These are phyloP conservation scores for Erythrobasidium hasegawianum DNA, from an alignment of 1,284 basidiomycete genomes.

Conservation along the genomic window DNA sequence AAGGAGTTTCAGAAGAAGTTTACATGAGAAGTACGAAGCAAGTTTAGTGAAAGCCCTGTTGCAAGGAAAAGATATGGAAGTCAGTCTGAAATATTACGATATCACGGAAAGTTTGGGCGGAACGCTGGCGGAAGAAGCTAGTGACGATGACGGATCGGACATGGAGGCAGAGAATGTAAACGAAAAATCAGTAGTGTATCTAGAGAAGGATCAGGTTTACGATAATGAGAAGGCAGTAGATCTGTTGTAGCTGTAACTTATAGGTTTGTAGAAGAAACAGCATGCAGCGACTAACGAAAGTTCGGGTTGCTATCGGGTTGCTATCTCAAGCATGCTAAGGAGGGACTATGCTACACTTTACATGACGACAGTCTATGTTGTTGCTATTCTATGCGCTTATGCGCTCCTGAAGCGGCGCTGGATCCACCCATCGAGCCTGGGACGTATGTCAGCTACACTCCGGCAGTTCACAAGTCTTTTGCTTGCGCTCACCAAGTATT, in stretches of 20 bases:
- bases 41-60: conserved; percentile 26
- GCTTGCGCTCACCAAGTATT: conserved; percentile 21
- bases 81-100: conserved; percentile 12
- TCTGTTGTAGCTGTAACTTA: conserved; percentile 1
- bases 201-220: neutral
- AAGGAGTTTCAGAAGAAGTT: conserved; percentile 10
- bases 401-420: conserved; percentile 9
- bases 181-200: neutral
- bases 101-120: conserved; percentile 17
- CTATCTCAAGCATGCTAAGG: too few relatives aligned
- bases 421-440: conserved; percentile 33
- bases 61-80: conserved; percentile 19
- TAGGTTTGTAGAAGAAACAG: too few relatives aligned
- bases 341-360: too few relatives aligned
- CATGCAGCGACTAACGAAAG: too few relatives aligned
- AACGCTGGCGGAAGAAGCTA: conserved; percentile 18
- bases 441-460: neutral
- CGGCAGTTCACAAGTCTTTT: neutral
- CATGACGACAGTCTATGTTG: neutral
- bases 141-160: neutral
- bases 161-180: neutral
- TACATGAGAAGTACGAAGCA: conserved; percentile 22
- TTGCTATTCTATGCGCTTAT: neutral
- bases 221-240: conserved; percentile 26
- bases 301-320: too few relatives aligned